These are phyloP conservation scores for Ophiorrhiza pumila DNA, from an alignment of 257 asterid genomes.

Conservation along the genomic window DNA sequence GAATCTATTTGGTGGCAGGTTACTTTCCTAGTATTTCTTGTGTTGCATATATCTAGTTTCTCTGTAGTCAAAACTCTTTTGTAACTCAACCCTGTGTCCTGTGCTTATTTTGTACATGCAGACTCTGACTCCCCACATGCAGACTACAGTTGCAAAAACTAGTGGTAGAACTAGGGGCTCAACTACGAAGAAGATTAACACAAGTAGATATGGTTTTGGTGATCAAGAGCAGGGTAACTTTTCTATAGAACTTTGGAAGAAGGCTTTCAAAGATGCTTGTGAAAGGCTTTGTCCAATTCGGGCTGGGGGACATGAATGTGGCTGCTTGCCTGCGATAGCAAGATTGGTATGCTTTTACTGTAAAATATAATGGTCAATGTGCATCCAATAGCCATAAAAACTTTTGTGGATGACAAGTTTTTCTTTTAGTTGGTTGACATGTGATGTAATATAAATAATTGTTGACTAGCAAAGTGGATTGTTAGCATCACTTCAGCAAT, in stretches of 20 bases:
- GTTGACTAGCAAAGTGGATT: background rate
- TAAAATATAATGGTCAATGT: conserved; percentile 10
- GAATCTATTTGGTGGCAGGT: conserved; percentile 99
- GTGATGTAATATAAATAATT: too few relatives aligned
- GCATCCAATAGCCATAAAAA: background rate
- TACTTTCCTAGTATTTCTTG: conserved; percentile 15
- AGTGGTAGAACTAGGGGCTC: conserved; percentile 32
- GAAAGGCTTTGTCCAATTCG: conserved; percentile 91
- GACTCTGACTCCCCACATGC: conserved; percentile 97
- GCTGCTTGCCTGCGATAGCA: conserved; percentile 76
- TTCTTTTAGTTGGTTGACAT: background rate
- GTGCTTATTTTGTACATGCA: conserved; percentile 28
- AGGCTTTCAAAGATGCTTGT: conserved; percentile 88
- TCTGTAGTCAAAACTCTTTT: background rate
- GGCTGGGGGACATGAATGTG: conserved; percentile 71
- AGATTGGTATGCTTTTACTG: conserved; percentile 55
- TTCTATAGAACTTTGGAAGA: conserved; percentile 84
- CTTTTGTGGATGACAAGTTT: background rate
- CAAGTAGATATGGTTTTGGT: conserved; percentile 47
- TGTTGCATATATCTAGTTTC: conserved; percentile 4
- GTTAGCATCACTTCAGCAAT: background rate
- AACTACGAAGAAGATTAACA: conserved; percentile 40
- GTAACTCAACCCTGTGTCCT: conserved; percentile 15
- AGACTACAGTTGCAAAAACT: conserved; percentile 49
- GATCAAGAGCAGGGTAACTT: conserved; percentile 65